Conservation (phyloP, 176 grass and related monocot genomes). For the Zizania latifolia region DNA sequence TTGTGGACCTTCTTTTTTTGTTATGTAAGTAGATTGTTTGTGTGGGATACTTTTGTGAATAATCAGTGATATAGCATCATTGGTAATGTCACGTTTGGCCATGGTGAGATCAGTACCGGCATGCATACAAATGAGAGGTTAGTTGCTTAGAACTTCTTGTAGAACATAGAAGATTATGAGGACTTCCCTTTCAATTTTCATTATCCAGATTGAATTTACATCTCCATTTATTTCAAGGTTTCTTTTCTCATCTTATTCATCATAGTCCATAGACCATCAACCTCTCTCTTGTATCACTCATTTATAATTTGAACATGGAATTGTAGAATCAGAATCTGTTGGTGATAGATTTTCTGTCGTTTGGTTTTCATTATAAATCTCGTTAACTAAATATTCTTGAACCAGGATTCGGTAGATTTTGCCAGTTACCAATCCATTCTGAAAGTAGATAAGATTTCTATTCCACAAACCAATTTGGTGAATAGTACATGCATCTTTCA, state of each 20-base stretch:
- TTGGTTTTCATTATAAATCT: not conserved
- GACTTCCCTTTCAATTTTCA: not conserved
- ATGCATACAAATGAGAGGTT: not conserved
- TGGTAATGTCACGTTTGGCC: constrained; percentile 10
- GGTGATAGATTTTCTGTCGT: not conserved
- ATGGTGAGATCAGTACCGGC: not conserved
- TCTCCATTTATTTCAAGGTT: not conserved
- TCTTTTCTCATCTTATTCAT: not conserved
- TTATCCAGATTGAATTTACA: not conserved
- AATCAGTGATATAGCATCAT: constrained; percentile 21
- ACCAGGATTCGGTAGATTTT: not conserved
- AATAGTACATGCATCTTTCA: too few species aligned
- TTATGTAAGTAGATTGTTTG: not conserved
- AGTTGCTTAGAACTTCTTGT: constrained; percentile 9
- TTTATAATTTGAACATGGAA: not conserved
- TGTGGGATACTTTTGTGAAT: constrained; percentile 12
- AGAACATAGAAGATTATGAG: not conserved
- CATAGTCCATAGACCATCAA: not conserved
- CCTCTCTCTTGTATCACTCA: constrained; percentile 11
- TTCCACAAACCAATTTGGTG: not conserved
- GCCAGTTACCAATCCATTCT: not conserved
- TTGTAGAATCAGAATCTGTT: not conserved
- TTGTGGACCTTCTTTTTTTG: not conserved
- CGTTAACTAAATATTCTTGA: not conserved
- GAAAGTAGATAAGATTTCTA: not conserved